Evolutionary conservation across 768 basidiomycete genomes (phyloP).

Genomic region (Pholiota molesta): DNA sequence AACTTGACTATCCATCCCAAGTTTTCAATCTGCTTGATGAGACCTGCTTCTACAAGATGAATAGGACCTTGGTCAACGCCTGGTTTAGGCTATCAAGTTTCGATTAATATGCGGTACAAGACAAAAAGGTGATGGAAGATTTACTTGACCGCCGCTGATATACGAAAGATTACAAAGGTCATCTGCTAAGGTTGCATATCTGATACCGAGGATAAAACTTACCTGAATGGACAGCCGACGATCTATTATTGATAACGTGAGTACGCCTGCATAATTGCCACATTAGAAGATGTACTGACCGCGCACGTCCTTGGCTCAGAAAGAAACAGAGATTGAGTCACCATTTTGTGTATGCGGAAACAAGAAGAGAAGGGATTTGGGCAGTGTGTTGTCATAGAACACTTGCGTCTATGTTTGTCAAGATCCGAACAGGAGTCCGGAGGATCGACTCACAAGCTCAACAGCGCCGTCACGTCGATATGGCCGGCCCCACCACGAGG

Average conservation of each 20-base stretch:
- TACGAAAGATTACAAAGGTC: conserved; percentile 11
- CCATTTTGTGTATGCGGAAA: conserved; percentile 24
- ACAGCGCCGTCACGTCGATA: too few species aligned
- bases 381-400: not conserved
- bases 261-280: not conserved
- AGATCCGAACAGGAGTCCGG: conserved; percentile 21
- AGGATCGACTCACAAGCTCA: not conserved
- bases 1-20: conserved; percentile 92
- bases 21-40: conserved; percentile 71
- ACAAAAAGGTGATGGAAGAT: conserved; percentile 20
- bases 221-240: conserved; percentile 97
- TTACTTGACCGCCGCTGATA: conserved; percentile 67
- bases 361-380: conserved; percentile 10
- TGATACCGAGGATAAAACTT: conserved; percentile 28
- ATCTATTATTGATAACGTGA: conserved; percentile 51
- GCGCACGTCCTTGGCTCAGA: conserved; percentile 74
- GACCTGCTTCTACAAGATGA: conserved; percentile 84
- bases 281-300: conserved; percentile 49
- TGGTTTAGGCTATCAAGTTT: conserved; percentile 55
- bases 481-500: not conserved
- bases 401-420: conserved; percentile 10
- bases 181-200: conserved; percentile 10
- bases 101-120: conserved; percentile 3
- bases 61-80: conserved; percentile 92
- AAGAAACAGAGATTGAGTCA: conserved; percentile 50